These are phyloP conservation scores for Aspergillus caelatus DNA, from an alignment of 2,329 filamentous ascomycete species.

Conservation along the genomic window DNA sequence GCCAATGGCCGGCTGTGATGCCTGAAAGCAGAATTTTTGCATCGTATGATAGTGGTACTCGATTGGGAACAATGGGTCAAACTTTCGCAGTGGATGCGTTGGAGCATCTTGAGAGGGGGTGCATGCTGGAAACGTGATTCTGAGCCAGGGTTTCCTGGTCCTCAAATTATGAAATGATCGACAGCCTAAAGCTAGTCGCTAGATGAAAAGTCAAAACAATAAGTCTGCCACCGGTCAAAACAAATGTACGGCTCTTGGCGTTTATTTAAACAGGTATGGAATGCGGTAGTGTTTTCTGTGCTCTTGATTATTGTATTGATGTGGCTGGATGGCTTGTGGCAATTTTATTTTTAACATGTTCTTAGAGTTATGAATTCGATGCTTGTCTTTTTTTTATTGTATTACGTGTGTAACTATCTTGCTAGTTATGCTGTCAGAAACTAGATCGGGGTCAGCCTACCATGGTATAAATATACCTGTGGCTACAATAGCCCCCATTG, in stretches of 20 bases:
- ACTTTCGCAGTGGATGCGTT: background rate
- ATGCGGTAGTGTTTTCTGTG: background rate
- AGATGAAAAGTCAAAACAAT: conserved; percentile 10
- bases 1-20: background rate
- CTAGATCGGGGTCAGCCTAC: background rate
- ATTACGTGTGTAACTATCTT: background rate
- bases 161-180: conserved; percentile 14
- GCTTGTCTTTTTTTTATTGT: background rate
- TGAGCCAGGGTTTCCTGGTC: conserved; percentile 10
- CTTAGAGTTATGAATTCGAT: background rate
- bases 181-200: conserved; percentile 16
- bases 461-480: background rate
- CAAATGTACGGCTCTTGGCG: conserved; percentile 1
- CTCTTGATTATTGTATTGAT: background rate
- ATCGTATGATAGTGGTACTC: background rate
- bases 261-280: background rate
- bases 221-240: background rate
- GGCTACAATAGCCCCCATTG: background rate
- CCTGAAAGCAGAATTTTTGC: background rate
- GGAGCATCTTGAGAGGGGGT: background rate
- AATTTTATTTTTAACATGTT: background rate
- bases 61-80: background rate
- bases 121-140: conserved; percentile 7
- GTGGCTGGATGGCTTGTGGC: background rate
- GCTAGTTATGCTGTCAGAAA: background rate